phyloP scores from a whole-genome alignment of 202 grass and related monocot genomes.

The Thinopyrum obtusiflorum region DNA sequence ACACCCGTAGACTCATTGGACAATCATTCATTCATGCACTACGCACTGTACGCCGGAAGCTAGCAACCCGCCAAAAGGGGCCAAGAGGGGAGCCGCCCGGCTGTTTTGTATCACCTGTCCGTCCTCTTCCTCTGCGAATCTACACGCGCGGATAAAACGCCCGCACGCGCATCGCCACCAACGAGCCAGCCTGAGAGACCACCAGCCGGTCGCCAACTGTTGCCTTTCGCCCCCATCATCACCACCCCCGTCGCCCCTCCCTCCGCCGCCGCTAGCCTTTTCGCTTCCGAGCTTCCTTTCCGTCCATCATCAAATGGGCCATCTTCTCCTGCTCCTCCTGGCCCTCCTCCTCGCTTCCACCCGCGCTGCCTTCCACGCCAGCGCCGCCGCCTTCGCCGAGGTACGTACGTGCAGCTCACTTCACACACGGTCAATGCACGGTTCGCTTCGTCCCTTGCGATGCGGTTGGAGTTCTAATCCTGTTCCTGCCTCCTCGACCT shows the following conservation, averaged over 20 bases:
- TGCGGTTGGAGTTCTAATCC: background rate
- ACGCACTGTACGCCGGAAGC: background rate
- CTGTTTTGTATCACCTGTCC: slow-evolving; percentile 41
- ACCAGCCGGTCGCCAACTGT: slow-evolving; percentile 33
- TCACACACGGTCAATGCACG: background rate
- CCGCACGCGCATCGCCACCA: slow-evolving; percentile 20
- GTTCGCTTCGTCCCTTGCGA: background rate
- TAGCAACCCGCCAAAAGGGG: slow-evolving; percentile 19
- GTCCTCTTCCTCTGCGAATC: slow-evolving; percentile 43
- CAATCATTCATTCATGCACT: background rate
- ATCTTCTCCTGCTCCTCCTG: slow-evolving; percentile 32
- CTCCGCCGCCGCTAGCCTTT: background rate
- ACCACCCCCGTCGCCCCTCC: background rate
- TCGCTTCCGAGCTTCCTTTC: background rate
- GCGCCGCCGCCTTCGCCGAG: slow-evolving; percentile 36
- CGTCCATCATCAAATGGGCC: slow-evolving; percentile 26
- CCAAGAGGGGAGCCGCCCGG: background rate
- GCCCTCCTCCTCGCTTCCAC: slow-evolving; percentile 29
- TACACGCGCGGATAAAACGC: slow-evolving; percentile 40
- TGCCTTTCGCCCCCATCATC: slow-evolving; percentile 40
- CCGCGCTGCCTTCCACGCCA: background rate
- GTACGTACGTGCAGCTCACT: slow-evolving; percentile 2
- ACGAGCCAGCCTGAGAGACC: background rate
- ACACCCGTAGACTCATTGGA: background rate
- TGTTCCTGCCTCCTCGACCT: background rate